Evolutionary conservation across 2,329 filamentous ascomycete genomes (phyloP).

Genomic region (Ophiostoma piceae): DNA sequence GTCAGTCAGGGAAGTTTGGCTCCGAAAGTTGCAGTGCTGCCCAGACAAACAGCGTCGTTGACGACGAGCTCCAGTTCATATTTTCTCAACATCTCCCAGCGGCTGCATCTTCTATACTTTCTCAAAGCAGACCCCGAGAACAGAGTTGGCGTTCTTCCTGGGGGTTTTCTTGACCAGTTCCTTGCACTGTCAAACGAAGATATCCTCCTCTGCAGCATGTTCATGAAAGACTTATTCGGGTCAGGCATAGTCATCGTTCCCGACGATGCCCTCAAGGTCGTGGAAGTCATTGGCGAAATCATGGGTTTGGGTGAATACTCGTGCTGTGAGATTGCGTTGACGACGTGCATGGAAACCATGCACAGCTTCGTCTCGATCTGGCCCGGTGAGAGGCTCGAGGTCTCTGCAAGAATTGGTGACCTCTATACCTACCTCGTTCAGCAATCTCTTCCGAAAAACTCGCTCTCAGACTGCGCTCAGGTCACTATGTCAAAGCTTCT

Average conservation of each 20-base stretch:
- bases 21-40: constrained; percentile 39
- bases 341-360: constrained; percentile 63
- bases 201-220: constrained; percentile 46
- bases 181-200: constrained; percentile 48
- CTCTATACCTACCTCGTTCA: constrained; percentile 75
- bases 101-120: constrained; percentile 43
- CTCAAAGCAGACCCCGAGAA: constrained; percentile 40
- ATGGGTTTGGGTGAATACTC: constrained; percentile 57
- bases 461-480: constrained; percentile 65
- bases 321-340: constrained; percentile 68
- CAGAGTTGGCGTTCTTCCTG: constrained; percentile 47
- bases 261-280: constrained; percentile 43
- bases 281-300: constrained; percentile 48
- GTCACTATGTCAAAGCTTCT: constrained; percentile 63
- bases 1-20: constrained; percentile 43
- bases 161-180: constrained; percentile 46
- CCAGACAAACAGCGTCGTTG: constrained; percentile 44
- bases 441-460: constrained; percentile 58
- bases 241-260: constrained; percentile 49
- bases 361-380: constrained; percentile 59
- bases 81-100: constrained; percentile 43
- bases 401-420: constrained; percentile 64
- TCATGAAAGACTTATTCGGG: constrained; percentile 49
- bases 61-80: constrained; percentile 43
- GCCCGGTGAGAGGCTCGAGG: constrained; percentile 52